phyloP scores from a whole-genome alignment of 1,284 basidiomycete genomes.

The Leccinum pachyderme region DNA sequence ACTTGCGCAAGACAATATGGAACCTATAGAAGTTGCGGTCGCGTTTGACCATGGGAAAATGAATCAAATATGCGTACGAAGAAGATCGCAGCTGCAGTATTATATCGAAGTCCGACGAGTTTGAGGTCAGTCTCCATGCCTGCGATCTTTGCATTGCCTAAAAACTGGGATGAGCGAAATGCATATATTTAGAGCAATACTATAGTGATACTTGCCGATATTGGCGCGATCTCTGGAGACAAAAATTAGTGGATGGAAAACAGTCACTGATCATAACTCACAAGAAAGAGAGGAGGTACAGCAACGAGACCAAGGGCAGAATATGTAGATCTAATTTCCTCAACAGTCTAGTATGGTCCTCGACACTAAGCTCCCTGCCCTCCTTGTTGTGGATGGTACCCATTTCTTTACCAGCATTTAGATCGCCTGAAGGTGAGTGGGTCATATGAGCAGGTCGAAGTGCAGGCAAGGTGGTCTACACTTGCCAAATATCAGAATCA shows the following conservation, averaged over 20 bases:
- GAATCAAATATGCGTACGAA: conserved; percentile 35
- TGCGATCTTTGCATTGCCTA: conserved; percentile 35
- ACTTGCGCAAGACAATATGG: conserved; percentile 45
- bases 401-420: conserved; percentile 1
- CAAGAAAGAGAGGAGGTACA: not conserved
- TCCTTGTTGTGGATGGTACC: not conserved
- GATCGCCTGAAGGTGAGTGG: not conserved
- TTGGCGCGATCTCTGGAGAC: conserved; percentile 34
- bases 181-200: not conserved
- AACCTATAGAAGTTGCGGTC: conserved; percentile 29
- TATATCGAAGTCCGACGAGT: conserved; percentile 42
- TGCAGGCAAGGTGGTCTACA: not conserved
- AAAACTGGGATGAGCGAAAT: conserved; percentile 1
- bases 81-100: conserved; percentile 44
- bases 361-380: not conserved
- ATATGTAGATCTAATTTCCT: not conserved
- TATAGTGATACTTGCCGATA: conserved; percentile 23
- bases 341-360: not conserved
- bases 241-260: not conserved
- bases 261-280: not conserved
- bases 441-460: conserved; percentile 2
- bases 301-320: not conserved
- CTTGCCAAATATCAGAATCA: not conserved
- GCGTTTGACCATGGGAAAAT: not conserved
- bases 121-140: conserved; percentile 41